Evolutionary conservation across 148 eudicot species (phyloP).

Genomic region (Arctostaphylos glauca): DNA sequence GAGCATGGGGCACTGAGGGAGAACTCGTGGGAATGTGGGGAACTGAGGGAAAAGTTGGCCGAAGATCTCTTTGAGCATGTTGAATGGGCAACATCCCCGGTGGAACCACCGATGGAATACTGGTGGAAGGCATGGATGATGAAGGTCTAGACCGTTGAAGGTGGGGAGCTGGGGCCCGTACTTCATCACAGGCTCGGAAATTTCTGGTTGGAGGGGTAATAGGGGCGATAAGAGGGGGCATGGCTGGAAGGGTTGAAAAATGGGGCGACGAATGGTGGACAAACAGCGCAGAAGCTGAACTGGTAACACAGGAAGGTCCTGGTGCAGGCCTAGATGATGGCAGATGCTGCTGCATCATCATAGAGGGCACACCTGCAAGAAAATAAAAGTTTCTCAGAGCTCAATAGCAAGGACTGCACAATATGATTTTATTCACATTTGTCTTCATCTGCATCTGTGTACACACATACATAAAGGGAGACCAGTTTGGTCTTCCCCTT

Average conservation of each 20-base stretch:
- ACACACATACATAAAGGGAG: neutral
- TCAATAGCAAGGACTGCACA: neutral
- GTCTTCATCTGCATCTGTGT: neutral
- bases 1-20: constrained; percentile 16
- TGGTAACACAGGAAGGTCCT: constrained; percentile 22
- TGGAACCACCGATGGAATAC: constrained; percentile 8
- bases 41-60: constrained; percentile 7
- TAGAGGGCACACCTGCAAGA: constrained; percentile 44
- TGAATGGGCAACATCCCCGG: constrained; percentile 18
- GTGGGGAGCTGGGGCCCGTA: constrained; percentile 55
- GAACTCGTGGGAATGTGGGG: constrained; percentile 10
- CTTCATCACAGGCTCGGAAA: constrained; percentile 27
- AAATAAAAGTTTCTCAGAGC: neutral
- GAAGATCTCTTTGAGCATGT: constrained; percentile 18
- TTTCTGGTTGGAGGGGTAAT: constrained; percentile 30
- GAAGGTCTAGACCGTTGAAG: constrained; percentile 41
- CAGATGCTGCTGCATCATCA: constrained; percentile 34
- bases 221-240: constrained; percentile 37
- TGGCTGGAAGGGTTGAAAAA: constrained; percentile 25
- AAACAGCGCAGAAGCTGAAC: constrained; percentile 25
- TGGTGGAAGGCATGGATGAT: constrained; percentile 20
- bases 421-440: neutral
- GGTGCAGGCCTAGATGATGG: constrained; percentile 14
- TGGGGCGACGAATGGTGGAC: constrained; percentile 28
- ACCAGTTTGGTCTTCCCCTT: no score